Evolutionary conservation across 129 eudicot genomes (phyloP), one percentile per base, ranked within the genome.

Genomic region (Chrysanthemum seticuspe): DNA sequence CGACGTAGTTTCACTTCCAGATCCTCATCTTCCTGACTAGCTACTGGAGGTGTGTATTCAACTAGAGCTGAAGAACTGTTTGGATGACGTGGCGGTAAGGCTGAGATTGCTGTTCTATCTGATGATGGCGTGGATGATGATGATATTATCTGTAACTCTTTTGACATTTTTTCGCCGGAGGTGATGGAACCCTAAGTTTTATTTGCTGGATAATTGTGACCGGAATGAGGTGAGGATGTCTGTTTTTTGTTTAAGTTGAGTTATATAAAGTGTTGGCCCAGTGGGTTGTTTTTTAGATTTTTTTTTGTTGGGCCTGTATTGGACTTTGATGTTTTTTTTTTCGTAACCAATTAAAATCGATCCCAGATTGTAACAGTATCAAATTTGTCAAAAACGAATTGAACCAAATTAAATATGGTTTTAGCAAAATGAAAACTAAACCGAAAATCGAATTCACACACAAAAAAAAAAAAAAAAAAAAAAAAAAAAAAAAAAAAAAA

Each of bases 1-100:
- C 99, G 86, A 16, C 97, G 97, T 25, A 94, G 99, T 83, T 94
- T 94, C 45, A 90, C 64, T 74, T 94, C 97, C 8, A 90, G 82
- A 31, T 90, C 99, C 76, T 94, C 99, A 6, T 86, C 96, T 70
- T 94, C 99, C 34, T 79, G 91, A 65, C 73, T 81, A 16, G 84
- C 56, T 10, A 75, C 86, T 0, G 91, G 91, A 2, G 93, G 89
- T 21, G 74, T 82, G 79, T 95, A 95, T 79, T 95, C 94, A 5
- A 91, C 97, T 10, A 95, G 67, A 14, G 97, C 97, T 15, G 98
- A 90, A 2, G 90, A 73, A 8, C 64, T 62, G 5, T 81, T 63
- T 44, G 88, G 97, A 45, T 90, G 97, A 25, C 84, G 87, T 13
- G 92, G 89, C 10, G 96, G 91, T 66, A 83, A 81, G 2, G 83